Evolutionary conservation across 2,329 filamentous ascomycete genomes (phyloP), one percentile per base, ranked within the genome.

Genomic region (Fusarium sp.): DNA sequence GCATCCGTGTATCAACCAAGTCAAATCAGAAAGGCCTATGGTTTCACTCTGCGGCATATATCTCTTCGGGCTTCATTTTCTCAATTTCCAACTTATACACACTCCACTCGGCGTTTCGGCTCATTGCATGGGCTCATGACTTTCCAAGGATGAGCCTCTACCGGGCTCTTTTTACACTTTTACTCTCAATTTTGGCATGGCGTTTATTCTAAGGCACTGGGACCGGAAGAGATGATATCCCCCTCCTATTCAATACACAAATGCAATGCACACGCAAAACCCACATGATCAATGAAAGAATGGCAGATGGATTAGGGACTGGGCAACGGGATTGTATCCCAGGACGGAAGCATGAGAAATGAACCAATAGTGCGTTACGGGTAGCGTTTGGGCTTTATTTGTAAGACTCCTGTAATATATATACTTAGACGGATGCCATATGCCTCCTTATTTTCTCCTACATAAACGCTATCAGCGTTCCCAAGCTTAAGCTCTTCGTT

Each of bases 181-280:
- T 41, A 33, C 51, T 36, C 48, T 27, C 23, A n/a, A 43, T 18
- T 59, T 60, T 58, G 58, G 64, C 69, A 70, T 27, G 72, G 72
- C 71, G 72, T 72, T 74, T 59, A 59, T 58, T 69, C 36, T 48
- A 63, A 48, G 69, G 61, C 46, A 56, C 50, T 58, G 69, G 64
- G 73, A 72, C 43, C 54, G 69, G 63, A 74, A 73, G 69, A 72
- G 42, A 73, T 72, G 68, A 74, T 72, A 74, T 74, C 68, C 71
- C 72, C 63, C 64, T 74, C 68, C 33, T 58, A 52, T 63, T 67
- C 67, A 45, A 64, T 49, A 70, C 48, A 66, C 46, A 66, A 29
- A 45, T 53, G 49, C 46, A 58, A 31, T 49, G 57, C 61, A 64
- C 47, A 55, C 63, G 59, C 56, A 69, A 18, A 53, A 41, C 52